These are phyloP conservation scores for Russula dissimulans DNA, from an alignment of 768 basidiomycete genomes.

Conservation along the genomic window DNA sequence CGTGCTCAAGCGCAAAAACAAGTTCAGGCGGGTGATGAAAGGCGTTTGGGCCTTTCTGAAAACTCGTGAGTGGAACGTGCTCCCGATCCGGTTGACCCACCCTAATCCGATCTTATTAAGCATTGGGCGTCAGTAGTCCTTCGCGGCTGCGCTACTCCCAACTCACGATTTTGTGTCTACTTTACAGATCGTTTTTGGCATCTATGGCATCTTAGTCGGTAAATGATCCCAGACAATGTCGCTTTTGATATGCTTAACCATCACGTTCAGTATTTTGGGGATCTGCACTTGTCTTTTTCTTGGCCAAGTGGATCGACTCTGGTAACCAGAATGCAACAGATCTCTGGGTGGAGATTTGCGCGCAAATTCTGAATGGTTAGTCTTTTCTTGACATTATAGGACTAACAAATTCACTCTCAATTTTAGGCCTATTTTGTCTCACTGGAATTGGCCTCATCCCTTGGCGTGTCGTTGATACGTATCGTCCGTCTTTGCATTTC, in stretches of 20 bases:
- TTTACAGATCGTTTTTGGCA: constrained; percentile 47
- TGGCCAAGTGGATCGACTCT: constrained; percentile 58
- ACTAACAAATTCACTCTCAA: neutral
- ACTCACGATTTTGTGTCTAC: neutral
- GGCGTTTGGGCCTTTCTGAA: constrained; percentile 80
- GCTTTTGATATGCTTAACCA: neutral
- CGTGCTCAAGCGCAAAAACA: constrained; percentile 53
- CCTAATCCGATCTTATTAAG: constrained; percentile 27
- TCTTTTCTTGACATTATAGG: neutral
- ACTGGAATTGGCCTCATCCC: constrained; percentile 78
- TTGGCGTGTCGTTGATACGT: constrained; percentile 64
- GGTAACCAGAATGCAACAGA: constrained; percentile 61
- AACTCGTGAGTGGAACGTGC: constrained; percentile 47
- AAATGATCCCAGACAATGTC: constrained; percentile 18
- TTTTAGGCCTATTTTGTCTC: constrained; percentile 61
- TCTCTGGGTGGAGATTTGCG: constrained; percentile 74
- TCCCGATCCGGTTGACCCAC: neutral
- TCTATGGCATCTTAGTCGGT: constrained; percentile 74
- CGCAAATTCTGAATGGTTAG: constrained; percentile 67
- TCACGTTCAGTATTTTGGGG: constrained; percentile 67
- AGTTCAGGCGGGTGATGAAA: constrained; percentile 46
- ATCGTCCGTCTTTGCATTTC: constrained; percentile 35
- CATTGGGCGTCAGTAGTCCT: constrained; percentile 50
- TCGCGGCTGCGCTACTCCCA: neutral
- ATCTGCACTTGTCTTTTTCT: constrained; percentile 68